These are phyloP conservation scores for Vigna radiata DNA, from an alignment of 306 rosid genomes.

Conservation along the genomic window DNA sequence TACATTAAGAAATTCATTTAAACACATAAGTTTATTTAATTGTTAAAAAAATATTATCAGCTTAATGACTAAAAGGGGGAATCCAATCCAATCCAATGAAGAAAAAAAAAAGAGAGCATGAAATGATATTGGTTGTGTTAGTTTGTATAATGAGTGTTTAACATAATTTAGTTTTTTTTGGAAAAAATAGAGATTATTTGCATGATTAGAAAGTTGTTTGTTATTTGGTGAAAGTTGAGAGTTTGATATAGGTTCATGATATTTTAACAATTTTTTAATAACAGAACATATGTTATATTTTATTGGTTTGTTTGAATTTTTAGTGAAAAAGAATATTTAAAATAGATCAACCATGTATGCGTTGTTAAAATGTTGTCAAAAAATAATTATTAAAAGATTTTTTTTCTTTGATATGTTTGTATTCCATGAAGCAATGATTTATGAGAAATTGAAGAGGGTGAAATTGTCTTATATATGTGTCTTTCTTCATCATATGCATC, in stretches of 20 bases:
- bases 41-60: no score
- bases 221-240: not conserved
- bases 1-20: no score
- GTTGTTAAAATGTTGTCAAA: no score
- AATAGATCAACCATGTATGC: no score
- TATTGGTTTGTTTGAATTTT: no score
- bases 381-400: no score
- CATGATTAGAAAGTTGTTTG: not conserved
- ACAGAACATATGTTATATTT: no score
- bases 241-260: no score
- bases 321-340: no score
- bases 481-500: not conserved
- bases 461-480: not conserved
- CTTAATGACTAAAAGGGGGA: no score
- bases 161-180: not conserved
- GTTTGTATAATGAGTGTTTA: not conserved
- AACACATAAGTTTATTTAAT: no score
- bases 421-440: constrained; percentile 4
- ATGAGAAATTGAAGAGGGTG: not conserved
- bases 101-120: not conserved
- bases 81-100: not conserved
- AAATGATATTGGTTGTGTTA: not conserved
- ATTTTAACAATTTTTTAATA: no score
- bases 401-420: not conserved
- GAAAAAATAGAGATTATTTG: not conserved